Conservation (phyloP, 345 rosid genomes). For the Mangifera indica region DNA sequence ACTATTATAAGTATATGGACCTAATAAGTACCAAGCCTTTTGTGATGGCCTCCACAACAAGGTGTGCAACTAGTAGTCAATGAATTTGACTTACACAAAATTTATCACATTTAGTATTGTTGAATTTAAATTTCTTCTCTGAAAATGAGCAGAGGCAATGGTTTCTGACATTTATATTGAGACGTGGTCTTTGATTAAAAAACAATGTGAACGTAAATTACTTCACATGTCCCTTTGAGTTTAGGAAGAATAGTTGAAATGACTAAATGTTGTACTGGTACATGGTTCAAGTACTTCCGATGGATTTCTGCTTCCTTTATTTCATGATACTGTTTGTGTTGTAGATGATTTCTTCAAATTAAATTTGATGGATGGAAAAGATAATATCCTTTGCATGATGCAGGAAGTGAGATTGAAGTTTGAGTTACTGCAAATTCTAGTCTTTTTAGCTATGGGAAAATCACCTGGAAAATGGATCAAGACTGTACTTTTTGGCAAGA, state of each 20-base stretch:
- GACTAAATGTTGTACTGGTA: background rate
- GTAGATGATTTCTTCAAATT: background rate
- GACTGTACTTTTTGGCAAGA: slow-evolving; percentile 78
- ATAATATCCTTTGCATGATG: background rate
- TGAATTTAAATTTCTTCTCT: background rate
- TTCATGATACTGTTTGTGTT: background rate
- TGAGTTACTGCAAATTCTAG: slow-evolving; percentile 22
- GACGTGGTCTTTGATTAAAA: background rate
- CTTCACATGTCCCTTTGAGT: slow-evolving; percentile 8
- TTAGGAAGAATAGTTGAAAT: background rate
- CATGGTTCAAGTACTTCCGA: slow-evolving; percentile 8
- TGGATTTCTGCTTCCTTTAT: background rate
- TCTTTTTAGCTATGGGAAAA: slow-evolving; percentile 58
- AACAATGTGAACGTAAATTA: background rate
- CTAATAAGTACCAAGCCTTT: background rate
- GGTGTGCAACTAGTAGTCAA: background rate
- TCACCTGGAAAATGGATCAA: slow-evolving; percentile 85
- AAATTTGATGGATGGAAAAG: too few relatives aligned
- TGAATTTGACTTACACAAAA: background rate
- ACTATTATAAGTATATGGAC: background rate
- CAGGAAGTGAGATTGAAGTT: slow-evolving; percentile 26
- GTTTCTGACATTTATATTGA: background rate
- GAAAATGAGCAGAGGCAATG: background rate
- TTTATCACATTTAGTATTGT: background rate
- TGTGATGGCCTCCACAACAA: background rate